Evolutionary conservation across 192 early-diverging fungal species (phyloP), one percentile per base, ranked within the genome.

Genomic region (Piromyces finnis): DNA sequence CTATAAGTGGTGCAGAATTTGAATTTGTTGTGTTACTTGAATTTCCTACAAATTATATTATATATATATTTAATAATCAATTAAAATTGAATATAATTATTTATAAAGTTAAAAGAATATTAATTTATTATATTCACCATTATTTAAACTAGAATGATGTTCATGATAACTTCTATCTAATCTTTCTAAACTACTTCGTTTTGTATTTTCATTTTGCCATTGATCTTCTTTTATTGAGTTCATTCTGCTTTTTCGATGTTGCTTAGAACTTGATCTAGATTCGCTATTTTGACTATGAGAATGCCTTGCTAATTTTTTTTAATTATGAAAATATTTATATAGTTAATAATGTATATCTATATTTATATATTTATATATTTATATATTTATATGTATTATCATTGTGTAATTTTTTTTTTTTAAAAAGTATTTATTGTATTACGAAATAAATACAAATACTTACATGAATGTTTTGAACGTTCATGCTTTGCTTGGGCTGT

Each of bases 401-500:
- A n/a, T n/a, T n/a, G n/a, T n/a, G n/a, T n/a, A n/a, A n/a, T n/a
- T n/a, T n/a, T n/a, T n/a, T n/a, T n/a, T n/a, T n/a, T n/a, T n/a
- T n/a, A n/a, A n/a, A n/a, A n/a, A n/a, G n/a, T n/a, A n/a, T n/a
- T n/a, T n/a, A n/a, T n/a, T n/a, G n/a, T n/a, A n/a, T n/a, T n/a
- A n/a, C n/a, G n/a, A n/a, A n/a, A n/a, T 32, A 9, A 32, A 32
- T 32, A 32, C 9, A 32, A 32, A 3, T 32, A 37, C 36, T 37
- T 14, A 37, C 26, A 26, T 68, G 51, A 68, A 68, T 68, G 51
- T n/a, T 68, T 68, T 26, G 51, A 68, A 68, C 90, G 87, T 80
- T 96, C 94, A 85, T 96, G 94, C 27, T 90, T 86, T 3, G 80
- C 78, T 79, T 96, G 94, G 27, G 94, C 92, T 27, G 84, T 78